Evolutionary conservation across 1,284 basidiomycete species (phyloP).

Genomic region (Hymenochaete sp.): DNA sequence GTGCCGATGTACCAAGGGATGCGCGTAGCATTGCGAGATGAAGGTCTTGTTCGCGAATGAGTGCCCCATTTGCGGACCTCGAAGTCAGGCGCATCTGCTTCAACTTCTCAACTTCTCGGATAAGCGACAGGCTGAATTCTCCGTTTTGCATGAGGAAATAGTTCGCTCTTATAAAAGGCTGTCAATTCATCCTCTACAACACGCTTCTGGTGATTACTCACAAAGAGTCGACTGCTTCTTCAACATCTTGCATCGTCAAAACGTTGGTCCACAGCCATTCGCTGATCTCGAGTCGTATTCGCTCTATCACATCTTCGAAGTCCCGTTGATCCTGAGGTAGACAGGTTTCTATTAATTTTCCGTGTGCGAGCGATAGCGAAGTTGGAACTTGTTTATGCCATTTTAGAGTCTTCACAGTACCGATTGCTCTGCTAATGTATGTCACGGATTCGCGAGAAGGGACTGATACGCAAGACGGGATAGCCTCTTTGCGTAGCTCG

Average conservation of each 20-base stretch:
- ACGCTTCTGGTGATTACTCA: conserved; percentile 29
- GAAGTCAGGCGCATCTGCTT: conserved; percentile 67
- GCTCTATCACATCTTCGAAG: conserved; percentile 65
- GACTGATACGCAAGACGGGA: conserved; percentile 65
- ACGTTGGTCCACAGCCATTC: conserved; percentile 92
- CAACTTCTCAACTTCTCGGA: conserved; percentile 73
- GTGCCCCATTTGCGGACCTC: conserved; percentile 51
- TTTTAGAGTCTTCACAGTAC: conserved; percentile 72
- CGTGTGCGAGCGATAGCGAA: conserved; percentile 53
- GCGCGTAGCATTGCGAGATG: conserved; percentile 75
- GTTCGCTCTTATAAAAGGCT: conserved; percentile 44
- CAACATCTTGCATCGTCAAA: conserved; percentile 73
- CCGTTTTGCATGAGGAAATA: conserved; percentile 86
- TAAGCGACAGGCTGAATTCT: conserved; percentile 73
- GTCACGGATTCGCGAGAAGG: conserved; percentile 73
- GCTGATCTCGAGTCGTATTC: conserved; percentile 65
- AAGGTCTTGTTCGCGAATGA: conserved; percentile 82
- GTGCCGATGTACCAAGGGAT: conserved; percentile 76
- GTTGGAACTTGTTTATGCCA: conserved; percentile 70
- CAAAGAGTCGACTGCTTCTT: conserved; percentile 67
- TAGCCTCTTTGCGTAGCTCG: conserved; percentile 48
- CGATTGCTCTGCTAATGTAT: conserved; percentile 82
- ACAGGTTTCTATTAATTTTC: conserved; percentile 52
- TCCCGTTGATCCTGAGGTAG: conserved; percentile 65
- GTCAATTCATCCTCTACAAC: conserved; percentile 1